These are phyloP conservation scores for Umbelopsis sp. DNA, from an alignment of 192 early-diverging fungal species.

Conservation along the genomic window DNA sequence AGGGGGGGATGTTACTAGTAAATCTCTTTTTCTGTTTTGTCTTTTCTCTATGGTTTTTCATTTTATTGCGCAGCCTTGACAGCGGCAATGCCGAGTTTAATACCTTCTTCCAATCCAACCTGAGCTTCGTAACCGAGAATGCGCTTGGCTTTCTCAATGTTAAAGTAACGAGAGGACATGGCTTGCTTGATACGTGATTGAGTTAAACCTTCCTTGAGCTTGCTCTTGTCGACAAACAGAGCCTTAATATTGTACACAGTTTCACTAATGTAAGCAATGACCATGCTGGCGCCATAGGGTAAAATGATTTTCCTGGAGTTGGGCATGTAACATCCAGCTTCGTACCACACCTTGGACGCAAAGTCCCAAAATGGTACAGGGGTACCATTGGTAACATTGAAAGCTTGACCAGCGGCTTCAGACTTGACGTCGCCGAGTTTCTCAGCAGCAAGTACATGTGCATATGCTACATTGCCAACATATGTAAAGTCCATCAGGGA, in stretches of 20 bases:
- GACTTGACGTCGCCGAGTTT: slow-evolving; percentile 48
- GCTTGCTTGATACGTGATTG: slow-evolving; percentile 78
- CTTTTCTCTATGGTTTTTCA: not conserved
- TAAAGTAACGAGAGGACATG: slow-evolving; percentile 82
- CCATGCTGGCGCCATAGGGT: slow-evolving; percentile 46
- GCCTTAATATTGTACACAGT: slow-evolving; percentile 62
- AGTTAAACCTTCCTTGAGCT: slow-evolving; percentile 76
- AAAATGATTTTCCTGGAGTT: slow-evolving; percentile 62
- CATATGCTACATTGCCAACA: slow-evolving; percentile 92
- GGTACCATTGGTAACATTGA: slow-evolving; percentile 90
- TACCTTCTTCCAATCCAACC: slow-evolving; percentile 59
- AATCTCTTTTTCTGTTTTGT: not conserved
- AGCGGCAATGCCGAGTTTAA: slow-evolving; percentile 41
- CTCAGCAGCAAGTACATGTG: slow-evolving; percentile 86
- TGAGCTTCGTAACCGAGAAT: slow-evolving; percentile 57
- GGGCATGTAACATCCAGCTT: slow-evolving; percentile 60
- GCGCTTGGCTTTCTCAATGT: slow-evolving; percentile 84
- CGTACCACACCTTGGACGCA: slow-evolving; percentile 68
- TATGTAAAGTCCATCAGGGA: slow-evolving; percentile 91
- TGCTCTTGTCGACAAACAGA: slow-evolving; percentile 58
- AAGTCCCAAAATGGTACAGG: slow-evolving; percentile 92
- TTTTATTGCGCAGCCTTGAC: slow-evolving; percentile 7
- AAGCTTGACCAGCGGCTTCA: slow-evolving; percentile 62
- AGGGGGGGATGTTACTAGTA: not conserved
- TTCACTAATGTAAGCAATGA: slow-evolving; percentile 66